Conservation (phyloP, 345 rosid species). For the Anacardium occidentale region DNA sequence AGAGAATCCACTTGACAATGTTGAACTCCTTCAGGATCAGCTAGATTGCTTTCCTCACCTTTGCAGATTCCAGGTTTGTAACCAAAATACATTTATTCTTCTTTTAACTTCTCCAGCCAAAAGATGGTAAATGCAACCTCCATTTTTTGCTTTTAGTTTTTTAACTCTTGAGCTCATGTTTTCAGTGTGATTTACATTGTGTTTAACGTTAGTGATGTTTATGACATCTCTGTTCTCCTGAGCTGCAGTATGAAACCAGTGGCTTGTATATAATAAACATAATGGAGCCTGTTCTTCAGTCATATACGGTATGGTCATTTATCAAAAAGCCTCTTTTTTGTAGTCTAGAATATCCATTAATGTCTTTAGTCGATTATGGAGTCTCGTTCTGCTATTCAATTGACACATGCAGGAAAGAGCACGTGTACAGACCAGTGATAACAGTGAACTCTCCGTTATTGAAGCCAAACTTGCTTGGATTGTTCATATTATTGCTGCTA, state of each 20-base stretch:
- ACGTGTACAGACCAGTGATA: conserved; percentile 55
- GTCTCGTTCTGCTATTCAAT: background rate
- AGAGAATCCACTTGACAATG: conserved; percentile 92
- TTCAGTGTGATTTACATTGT: background rate
- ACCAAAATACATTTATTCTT: conserved; percentile 2
- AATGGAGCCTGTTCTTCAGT: conserved; percentile 92
- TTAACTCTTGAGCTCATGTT: conserved; percentile 11
- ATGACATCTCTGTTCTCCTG: conserved; percentile 4
- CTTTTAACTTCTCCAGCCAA: conserved; percentile 3
- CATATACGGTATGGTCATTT: conserved; percentile 71
- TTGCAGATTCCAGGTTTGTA: conserved; percentile 92
- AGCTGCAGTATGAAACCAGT: conserved; percentile 85
- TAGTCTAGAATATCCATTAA: conserved; percentile 5
- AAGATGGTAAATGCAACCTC: background rate
- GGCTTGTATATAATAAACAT: conserved; percentile 75
- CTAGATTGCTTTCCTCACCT: conserved; percentile 96
- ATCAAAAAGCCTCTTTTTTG: conserved; percentile 13
- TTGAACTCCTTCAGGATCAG: conserved; percentile 97
- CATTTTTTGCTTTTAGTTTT: background rate
- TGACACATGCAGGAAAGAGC: conserved; percentile 70
- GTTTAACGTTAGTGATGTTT: conserved; percentile 5
- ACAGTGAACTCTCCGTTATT: conserved; percentile 65
- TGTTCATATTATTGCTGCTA: conserved; percentile 93
- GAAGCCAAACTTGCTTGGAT: conserved; percentile 98
- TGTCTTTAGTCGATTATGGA: conserved; percentile 17